These are phyloP conservation scores for Claviceps purpurea DNA, from an alignment of 2,329 filamentous ascomycete genomes.

Conservation along the genomic window DNA sequence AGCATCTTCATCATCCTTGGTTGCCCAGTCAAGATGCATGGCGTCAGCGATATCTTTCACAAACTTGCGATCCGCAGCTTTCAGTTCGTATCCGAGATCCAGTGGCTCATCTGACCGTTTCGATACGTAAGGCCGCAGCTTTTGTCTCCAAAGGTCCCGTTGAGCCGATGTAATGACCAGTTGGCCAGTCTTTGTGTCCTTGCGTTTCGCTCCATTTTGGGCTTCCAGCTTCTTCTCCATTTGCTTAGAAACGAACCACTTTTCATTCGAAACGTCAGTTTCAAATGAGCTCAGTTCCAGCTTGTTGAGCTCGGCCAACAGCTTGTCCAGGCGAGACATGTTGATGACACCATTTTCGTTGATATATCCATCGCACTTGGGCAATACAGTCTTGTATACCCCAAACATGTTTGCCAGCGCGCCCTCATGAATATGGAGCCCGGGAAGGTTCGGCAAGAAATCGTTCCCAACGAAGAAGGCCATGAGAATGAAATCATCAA, in stretches of 20 bases:
- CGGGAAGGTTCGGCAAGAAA: conserved; percentile 92
- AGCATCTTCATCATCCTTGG: conserved; percentile 42
- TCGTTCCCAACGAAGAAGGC: conserved; percentile 99
- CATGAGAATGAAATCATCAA: conserved; percentile 99
- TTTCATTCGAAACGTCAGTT: conserved; percentile 72
- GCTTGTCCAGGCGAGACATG: conserved; percentile 58
- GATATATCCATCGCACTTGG: conserved; percentile 82
- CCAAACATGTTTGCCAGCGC: conserved; percentile 95
- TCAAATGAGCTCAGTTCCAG: conserved; percentile 93
- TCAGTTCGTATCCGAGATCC: conserved; percentile 59
- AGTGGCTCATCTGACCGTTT: conserved; percentile 51
- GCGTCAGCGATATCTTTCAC: conserved; percentile 69
- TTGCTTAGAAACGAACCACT: conserved; percentile 84
- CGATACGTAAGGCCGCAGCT: conserved; percentile 70
- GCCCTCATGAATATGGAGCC: conserved; percentile 96
- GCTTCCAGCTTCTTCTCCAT: conserved; percentile 48
- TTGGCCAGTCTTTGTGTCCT: conserved; percentile 40
- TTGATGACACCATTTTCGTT: conserved; percentile 93
- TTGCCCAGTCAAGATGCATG: conserved; percentile 44
- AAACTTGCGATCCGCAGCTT: conserved; percentile 83
- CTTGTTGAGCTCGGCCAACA: conserved; percentile 74
- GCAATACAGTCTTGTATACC: conserved; percentile 83
- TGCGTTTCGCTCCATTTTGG: conserved; percentile 43
- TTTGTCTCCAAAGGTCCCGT: conserved; percentile 65
- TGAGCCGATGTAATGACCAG: conserved; percentile 67